These are phyloP conservation scores for Anisodus tanguticus DNA, from an alignment of 257 asterid species.

Conservation along the genomic window DNA sequence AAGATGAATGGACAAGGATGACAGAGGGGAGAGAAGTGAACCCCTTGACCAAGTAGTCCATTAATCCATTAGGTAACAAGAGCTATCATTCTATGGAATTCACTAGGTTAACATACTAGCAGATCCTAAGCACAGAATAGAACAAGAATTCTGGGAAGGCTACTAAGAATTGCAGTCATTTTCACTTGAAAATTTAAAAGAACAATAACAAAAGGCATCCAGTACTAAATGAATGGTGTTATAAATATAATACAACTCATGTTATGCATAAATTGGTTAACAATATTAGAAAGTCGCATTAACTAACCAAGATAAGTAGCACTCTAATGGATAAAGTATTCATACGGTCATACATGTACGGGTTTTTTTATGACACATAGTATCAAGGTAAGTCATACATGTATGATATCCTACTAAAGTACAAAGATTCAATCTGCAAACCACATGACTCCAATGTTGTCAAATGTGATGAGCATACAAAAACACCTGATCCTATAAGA, in stretches of 20 bases:
- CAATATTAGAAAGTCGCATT: not conserved
- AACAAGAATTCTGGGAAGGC: not conserved
- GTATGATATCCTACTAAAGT: conserved; percentile 9
- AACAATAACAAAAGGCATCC: not conserved
- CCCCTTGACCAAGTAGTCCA: conserved; percentile 7
- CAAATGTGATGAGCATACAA: not conserved
- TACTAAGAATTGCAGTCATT: not conserved
- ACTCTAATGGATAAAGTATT: not conserved
- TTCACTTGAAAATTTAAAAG: too few relatives aligned
- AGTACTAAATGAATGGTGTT: not conserved
- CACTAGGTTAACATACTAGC: not conserved
- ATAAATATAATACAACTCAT: too few relatives aligned
- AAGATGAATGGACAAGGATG: not conserved
- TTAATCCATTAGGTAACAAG: not conserved
- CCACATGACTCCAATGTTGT: not conserved
- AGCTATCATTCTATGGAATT: not conserved
- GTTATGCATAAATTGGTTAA: too few relatives aligned
- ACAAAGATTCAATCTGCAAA: not conserved
- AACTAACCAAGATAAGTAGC: conserved; percentile 24
- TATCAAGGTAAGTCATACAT: not conserved
- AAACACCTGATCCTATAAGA: not conserved
- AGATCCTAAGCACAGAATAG: not conserved
- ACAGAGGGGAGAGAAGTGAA: conserved; percentile 8
- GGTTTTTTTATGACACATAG: too few relatives aligned
- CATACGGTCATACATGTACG: not conserved